Evolutionary conservation across 2,329 filamentous ascomycete species (phyloP).

Genomic region (Pseudocercospora pini-densiflorae): DNA sequence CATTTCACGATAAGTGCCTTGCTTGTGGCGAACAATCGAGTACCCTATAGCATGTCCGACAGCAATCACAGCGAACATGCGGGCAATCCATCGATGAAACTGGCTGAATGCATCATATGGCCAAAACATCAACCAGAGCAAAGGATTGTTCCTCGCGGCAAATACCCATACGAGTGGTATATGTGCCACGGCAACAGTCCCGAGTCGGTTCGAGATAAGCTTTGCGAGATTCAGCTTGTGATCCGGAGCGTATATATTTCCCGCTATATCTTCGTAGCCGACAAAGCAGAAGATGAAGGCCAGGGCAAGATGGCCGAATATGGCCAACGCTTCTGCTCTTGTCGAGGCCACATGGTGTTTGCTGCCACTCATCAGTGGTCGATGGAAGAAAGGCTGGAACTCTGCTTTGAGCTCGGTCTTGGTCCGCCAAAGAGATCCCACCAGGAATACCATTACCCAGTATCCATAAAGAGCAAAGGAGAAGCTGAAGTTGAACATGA

Average conservation of each 20-base stretch:
- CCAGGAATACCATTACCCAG: conserved; percentile 44
- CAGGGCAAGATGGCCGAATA: conserved; percentile 50
- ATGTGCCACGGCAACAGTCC: conserved; percentile 66
- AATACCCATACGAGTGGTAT: conserved; percentile 70
- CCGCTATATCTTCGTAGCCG: conserved; percentile 49
- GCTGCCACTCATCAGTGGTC: conserved; percentile 24
- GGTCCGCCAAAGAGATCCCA: conserved; percentile 43
- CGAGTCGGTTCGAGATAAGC: conserved; percentile 66
- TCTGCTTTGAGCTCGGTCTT: neutral
- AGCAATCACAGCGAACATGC: conserved; percentile 66
- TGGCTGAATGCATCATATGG: conserved; percentile 68
- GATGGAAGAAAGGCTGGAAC: conserved; percentile 1
- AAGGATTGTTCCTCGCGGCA: conserved; percentile 66
- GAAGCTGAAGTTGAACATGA: neutral
- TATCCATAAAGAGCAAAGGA: conserved; percentile 40
- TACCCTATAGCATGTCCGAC: conserved; percentile 67
- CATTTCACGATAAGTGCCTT: conserved; percentile 36
- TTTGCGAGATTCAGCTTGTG: conserved; percentile 47
- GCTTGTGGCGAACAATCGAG: conserved; percentile 35
- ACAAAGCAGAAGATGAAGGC: conserved; percentile 50
- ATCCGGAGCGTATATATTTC: conserved; percentile 49
- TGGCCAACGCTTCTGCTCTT: conserved; percentile 51
- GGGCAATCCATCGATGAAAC: conserved; percentile 69
- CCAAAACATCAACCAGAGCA: conserved; percentile 71
- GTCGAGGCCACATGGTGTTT: conserved; percentile 35